These are phyloP conservation scores for Tuber calosporum DNA, from an alignment of 495 filamentous ascomycete genomes.

Conservation along the genomic window DNA sequence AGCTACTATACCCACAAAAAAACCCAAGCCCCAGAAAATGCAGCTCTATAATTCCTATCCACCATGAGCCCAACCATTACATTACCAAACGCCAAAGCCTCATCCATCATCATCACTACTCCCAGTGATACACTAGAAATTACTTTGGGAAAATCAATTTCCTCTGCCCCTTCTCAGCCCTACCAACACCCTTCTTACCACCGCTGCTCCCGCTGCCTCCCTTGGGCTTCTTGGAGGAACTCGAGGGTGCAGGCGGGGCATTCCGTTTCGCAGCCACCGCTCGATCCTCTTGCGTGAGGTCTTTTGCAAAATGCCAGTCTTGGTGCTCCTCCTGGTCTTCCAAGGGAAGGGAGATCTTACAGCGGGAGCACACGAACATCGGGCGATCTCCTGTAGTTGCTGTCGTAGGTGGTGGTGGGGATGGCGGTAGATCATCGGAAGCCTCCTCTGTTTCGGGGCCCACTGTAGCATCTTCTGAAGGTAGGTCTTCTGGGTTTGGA, in stretches of 20 bases:
- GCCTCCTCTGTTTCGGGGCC: constrained; percentile 42
- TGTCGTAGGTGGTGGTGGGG: neutral
- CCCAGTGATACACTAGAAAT: constrained; percentile 31
- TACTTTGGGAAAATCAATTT: constrained; percentile 61
- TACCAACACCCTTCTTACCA: constrained; percentile 28
- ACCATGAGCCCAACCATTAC: neutral
- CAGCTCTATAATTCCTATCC: neutral
- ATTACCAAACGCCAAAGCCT: neutral
- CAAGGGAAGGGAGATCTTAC: constrained; percentile 53
- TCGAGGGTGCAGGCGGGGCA: constrained; percentile 25
- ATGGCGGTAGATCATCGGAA: constrained; percentile 36
- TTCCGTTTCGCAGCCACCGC: constrained; percentile 20
- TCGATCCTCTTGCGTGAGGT: constrained; percentile 51
- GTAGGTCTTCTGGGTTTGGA: constrained; percentile 21
- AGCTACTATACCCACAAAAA: neutral
- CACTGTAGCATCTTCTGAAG: constrained; percentile 26
- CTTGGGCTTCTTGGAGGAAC: constrained; percentile 41
- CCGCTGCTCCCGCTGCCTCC: constrained; percentile 41
- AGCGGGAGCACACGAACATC: constrained; percentile 45
- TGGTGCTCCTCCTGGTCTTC: constrained; percentile 65
- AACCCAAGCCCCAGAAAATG: neutral
- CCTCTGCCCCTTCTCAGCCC: constrained; percentile 67
- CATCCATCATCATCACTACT: neutral
- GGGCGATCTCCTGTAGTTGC: constrained; percentile 1
- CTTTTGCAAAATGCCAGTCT: constrained; percentile 94